Conservation (phyloP, 1,284 basidiomycete genomes). For the Stygiomarasmius scandens region DNA sequence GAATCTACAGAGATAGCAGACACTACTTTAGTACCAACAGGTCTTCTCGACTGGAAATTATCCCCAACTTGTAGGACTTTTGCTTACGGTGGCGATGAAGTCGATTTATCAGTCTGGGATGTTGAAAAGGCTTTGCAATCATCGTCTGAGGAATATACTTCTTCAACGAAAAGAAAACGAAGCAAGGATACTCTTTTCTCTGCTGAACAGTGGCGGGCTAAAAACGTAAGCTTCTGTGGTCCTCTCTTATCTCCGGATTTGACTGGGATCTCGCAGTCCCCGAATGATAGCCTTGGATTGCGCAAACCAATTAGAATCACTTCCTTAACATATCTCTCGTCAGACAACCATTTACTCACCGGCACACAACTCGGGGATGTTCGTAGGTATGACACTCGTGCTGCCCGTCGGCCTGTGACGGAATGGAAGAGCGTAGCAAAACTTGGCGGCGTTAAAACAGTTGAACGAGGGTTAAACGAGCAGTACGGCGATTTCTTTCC, state of each 20-base stretch:
- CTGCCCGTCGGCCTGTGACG: slow-evolving; percentile 69
- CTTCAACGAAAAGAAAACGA: slow-evolving; percentile 66
- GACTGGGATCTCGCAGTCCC: slow-evolving; percentile 51
- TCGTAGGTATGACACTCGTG: slow-evolving; percentile 79
- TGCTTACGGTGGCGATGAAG: slow-evolving; percentile 86
- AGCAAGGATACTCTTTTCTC: slow-evolving; percentile 63
- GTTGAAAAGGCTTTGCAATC: slow-evolving; percentile 65
- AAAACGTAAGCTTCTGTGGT: slow-evolving; percentile 54
- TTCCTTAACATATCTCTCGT: slow-evolving; percentile 58
- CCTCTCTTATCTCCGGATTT: slow-evolving; percentile 1
- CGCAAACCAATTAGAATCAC: slow-evolving; percentile 84
- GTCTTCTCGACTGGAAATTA: slow-evolving; percentile 68
- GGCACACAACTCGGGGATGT: slow-evolving; percentile 82
- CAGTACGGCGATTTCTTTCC: slow-evolving; percentile 56
- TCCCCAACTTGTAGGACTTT: slow-evolving; percentile 59
- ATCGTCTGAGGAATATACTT: slow-evolving; percentile 16
- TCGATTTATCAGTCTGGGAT: slow-evolving; percentile 85
- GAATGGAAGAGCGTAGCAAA: slow-evolving; percentile 67
- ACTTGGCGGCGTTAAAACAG: slow-evolving; percentile 65
- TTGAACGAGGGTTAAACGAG: slow-evolving; percentile 65
- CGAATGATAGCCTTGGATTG: slow-evolving; percentile 77
- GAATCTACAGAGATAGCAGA: slow-evolving; percentile 24
- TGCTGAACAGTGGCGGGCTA: slow-evolving; percentile 79
- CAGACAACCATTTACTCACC: slow-evolving; percentile 60
- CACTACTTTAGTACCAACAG: slow-evolving; percentile 57